These are phyloP conservation scores for Ustilago vetiveriae DNA, from an alignment of 1,284 basidiomycete species.

Conservation along the genomic window DNA sequence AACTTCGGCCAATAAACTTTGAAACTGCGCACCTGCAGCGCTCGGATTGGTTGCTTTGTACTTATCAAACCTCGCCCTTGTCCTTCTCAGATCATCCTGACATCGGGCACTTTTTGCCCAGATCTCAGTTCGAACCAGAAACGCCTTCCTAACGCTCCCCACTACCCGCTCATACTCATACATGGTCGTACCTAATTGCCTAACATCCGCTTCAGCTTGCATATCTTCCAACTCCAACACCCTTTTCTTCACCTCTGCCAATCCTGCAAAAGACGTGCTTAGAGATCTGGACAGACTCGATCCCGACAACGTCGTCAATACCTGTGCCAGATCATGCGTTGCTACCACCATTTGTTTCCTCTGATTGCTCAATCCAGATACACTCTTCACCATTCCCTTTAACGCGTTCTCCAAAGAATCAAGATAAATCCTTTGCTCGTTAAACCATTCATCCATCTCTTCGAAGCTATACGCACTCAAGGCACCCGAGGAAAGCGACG, in stretches of 20 bases:
- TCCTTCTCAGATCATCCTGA: slow-evolving; percentile 79
- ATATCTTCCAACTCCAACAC: slow-evolving; percentile 51
- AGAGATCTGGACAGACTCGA: slow-evolving; percentile 66
- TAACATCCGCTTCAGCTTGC: slow-evolving; percentile 62
- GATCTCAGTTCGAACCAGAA: slow-evolving; percentile 82
- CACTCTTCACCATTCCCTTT: slow-evolving; percentile 82
- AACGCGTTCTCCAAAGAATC: slow-evolving; percentile 90
- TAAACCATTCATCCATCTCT: slow-evolving; percentile 98
- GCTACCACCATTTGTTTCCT: slow-evolving; percentile 71
- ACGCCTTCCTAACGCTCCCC: slow-evolving; percentile 85
- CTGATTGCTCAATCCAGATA: slow-evolving; percentile 82
- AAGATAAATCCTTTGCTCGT: slow-evolving; percentile 83
- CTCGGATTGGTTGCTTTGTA: slow-evolving; percentile 74
- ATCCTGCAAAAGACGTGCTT: slow-evolving; percentile 65
- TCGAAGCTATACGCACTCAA: slow-evolving; percentile 79
- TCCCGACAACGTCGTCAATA: slow-evolving; percentile 63
- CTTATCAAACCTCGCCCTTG: slow-evolving; percentile 81
- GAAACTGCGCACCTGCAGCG: slow-evolving; percentile 38
- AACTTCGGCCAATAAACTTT: slow-evolving; percentile 35
- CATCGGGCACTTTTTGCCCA: slow-evolving; percentile 70
- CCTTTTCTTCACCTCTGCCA: slow-evolving; percentile 65
- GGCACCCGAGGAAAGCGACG: slow-evolving; percentile 39
- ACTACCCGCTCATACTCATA: slow-evolving; percentile 93
- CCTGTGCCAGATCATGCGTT: slow-evolving; percentile 60
- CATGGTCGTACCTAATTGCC: slow-evolving; percentile 74